Evolutionary conservation across 164 flowering plant genomes (phyloP), one percentile per base, ranked within the genome.

Genomic region (Macadamia integrifolia): DNA sequence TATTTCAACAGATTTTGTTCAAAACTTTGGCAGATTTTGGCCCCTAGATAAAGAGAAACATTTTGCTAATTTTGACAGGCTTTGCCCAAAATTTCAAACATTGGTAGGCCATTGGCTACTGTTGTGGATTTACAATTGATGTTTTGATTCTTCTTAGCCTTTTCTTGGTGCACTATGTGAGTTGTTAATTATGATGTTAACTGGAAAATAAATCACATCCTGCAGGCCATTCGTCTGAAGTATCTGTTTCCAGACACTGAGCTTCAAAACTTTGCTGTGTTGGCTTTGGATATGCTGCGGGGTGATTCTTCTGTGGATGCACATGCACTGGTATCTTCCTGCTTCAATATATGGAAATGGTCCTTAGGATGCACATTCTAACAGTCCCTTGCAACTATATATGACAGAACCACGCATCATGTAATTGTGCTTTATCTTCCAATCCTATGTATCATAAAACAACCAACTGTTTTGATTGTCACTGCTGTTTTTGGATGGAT

Each of bases 271-370:
- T 90, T 79, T 58, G 81, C 86, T 50, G 31, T 86, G 63, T 89
- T 79, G 73, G 87, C 85, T 52, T 80, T 94, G 79, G 91, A 87
- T 35, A 89, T 92, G 97, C 93, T 94, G 71, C 89, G 73, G 14
- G 76, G 76, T 28, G 89, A 85, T 74, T 69, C 74, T 60, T 75
- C 84, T 70, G 77, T 80, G 65, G 97, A 94, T 80, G 88, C 97
- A 70, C 97, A 94, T 77, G 84, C 97, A 69, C 72, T 92, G 93
- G 99, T 94, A 87, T 64, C 53, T 69, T 71, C 42, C 48, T 57
- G 61, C 40, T 66, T 14, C 35, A 44, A n/a, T n/a, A 63, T 43
- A 55, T 55, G 49, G 30, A 46, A 11, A 46, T 46, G 3, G 6
- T 46, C 12, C 50, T 46, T 8, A 2, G 9, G 50, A 46, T 46